These are phyloP conservation scores for Yarrowia sp. DNA, from an alignment of 805 yeast genomes.

Conservation along the genomic window DNA sequence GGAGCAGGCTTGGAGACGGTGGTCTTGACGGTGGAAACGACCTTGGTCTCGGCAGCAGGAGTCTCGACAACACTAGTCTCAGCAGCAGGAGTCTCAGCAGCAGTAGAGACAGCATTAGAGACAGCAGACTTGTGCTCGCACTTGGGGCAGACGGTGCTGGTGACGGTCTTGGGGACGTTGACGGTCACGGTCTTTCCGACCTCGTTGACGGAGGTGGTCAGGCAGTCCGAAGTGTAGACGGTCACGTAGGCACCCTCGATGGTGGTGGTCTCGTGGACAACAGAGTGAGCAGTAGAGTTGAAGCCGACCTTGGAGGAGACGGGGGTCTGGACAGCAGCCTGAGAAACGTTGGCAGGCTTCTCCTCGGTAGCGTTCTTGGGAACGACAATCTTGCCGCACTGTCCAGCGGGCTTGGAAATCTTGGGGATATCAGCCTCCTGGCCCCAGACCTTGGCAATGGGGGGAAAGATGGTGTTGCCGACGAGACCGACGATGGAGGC, in stretches of 20 bases:
- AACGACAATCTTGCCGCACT: constrained; percentile 1
- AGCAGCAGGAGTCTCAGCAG: background rate
- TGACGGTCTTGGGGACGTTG: background rate
- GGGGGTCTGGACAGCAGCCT: background rate
- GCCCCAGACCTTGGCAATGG: constrained; percentile 15
- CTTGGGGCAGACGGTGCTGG: constrained; percentile 5
- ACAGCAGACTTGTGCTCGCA: background rate
- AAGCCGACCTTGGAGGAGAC: background rate
- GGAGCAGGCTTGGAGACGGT: background rate
- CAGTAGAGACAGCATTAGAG: background rate
- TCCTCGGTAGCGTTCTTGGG: no score
- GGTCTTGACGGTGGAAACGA: background rate
- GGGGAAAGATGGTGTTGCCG: constrained; percentile 15
- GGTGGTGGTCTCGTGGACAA: background rate
- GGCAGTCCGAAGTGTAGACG: constrained; percentile 9
- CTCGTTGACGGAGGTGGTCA: background rate
- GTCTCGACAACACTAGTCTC: no score
- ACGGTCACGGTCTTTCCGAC: background rate
- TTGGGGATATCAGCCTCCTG: background rate
- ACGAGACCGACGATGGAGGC: background rate
- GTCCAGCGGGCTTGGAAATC: background rate
- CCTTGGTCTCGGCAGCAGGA: background rate
- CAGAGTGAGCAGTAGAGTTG: background rate
- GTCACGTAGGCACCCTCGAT: background rate
- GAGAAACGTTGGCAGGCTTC: background rate